Percentiles rank a stretch among this genome's conserved stretches.
Conservation (phyloP, 306 rosid genomes). For the Acmispon strigosus region DNA sequence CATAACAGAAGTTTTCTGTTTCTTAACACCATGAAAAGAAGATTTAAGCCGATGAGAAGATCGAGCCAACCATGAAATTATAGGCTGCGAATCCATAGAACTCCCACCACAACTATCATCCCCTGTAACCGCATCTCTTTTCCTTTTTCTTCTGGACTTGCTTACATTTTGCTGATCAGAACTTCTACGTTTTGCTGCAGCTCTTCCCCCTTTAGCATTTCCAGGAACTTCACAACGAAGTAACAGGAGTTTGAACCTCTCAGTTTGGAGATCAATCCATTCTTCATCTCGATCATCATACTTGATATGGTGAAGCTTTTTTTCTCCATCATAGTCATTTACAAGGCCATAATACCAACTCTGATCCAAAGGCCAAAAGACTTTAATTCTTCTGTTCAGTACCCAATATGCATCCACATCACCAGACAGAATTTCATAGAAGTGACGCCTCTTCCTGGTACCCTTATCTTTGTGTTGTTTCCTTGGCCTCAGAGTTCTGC, state of each 20-base stretch:
- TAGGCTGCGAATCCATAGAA: conserved; percentile 84
- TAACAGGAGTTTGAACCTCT: conserved; percentile 88
- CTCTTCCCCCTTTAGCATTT: conserved; percentile 34
- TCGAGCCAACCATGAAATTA: conserved; percentile 84
- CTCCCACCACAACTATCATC: conserved; percentile 53
- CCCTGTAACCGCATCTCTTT: conserved; percentile 27
- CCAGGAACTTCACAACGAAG: conserved; percentile 89
- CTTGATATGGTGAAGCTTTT: conserved; percentile 77
- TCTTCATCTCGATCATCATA: conserved; percentile 95
- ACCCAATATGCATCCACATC: conserved; percentile 76
- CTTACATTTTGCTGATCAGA: conserved; percentile 39
- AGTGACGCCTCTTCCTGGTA: conserved; percentile 80
- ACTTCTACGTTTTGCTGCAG: conserved; percentile 24
- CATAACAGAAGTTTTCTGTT: conserved; percentile 53
- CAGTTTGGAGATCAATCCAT: conserved; percentile 83
- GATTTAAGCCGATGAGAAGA: conserved; percentile 59
- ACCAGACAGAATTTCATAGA: conserved; percentile 61
- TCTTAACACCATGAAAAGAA: conserved; percentile 48
- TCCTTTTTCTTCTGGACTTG: conserved; percentile 45
- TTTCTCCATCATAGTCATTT: conserved; percentile 50
- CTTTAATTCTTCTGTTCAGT: conserved; percentile 64
- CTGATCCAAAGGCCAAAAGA: conserved; percentile 96
- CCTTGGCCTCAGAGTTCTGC: conserved; percentile 83
- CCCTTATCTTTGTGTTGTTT: conserved; percentile 54
- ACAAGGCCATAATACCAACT: conserved; percentile 90